Percentiles rank a stretch among this genome's conserved stretches.
Evolutionary conservation across 371 early-diverging fungal genomes (phyloP).

Genomic region (Dichotomocladium elegans): DNA sequence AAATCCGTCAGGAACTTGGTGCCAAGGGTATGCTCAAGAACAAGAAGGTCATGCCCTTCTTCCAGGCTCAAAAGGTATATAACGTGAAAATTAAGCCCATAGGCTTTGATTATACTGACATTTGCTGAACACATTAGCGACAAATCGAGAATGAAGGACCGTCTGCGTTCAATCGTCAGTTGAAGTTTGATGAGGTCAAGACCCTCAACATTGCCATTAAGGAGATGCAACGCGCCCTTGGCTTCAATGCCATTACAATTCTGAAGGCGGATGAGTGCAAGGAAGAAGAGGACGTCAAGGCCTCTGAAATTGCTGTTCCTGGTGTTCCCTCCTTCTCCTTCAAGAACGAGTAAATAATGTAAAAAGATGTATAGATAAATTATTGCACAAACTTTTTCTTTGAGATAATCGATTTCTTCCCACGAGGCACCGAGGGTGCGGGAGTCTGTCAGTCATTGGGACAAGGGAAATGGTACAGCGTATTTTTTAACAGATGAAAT

Average conservation of each 20-base stretch:
- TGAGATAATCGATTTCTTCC: too few relatives aligned
- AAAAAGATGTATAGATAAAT: too few relatives aligned
- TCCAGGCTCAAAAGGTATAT: conserved; percentile 60
- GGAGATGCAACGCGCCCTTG: conserved; percentile 51
- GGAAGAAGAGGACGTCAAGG: conserved; percentile 49
- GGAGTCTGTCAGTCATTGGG: too few relatives aligned
- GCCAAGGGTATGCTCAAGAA: conserved; percentile 80
- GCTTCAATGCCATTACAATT: conserved; percentile 36
- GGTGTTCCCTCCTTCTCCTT: conserved; percentile 63
- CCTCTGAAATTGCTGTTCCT: conserved; percentile 62
- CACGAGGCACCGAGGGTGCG: too few relatives aligned
- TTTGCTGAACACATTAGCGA: conserved; percentile 53
- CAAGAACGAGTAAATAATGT: conserved; percentile 30
- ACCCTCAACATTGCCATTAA: conserved; percentile 52
- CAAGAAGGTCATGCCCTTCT: conserved; percentile 93
- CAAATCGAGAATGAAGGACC: conserved; percentile 64
- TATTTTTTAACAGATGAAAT: too few relatives aligned
- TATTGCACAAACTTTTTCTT: too few relatives aligned
- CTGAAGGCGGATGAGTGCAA: conserved; percentile 39
- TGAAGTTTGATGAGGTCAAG: conserved; percentile 77
- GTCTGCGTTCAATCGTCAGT: conserved; percentile 74
- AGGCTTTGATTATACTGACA: too few relatives aligned
- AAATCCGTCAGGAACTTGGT: conserved; percentile 66
- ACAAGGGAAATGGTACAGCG: too few relatives aligned
- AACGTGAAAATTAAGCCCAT: too few relatives aligned